Evolutionary conservation across 176 grass and related monocot genomes (phyloP), one percentile per base, ranked within the genome.

Genomic region (Oryza officinalis): DNA sequence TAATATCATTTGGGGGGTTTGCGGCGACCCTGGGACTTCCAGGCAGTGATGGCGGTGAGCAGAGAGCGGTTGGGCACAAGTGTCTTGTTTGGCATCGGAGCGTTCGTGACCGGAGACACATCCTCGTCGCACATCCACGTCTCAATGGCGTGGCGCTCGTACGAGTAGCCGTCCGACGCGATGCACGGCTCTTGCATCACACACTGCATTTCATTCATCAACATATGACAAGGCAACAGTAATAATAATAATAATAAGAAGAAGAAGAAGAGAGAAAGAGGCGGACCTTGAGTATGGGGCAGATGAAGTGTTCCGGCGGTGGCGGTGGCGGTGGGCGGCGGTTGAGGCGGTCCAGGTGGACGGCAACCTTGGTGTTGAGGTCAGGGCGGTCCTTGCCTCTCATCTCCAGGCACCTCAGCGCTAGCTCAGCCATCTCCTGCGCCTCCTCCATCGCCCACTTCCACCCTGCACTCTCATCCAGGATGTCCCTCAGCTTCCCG

Each of bases 131-230:
- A 57, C 15, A 90, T 67, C 88, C 88, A 90, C 83, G 78, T 86
- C 73, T 78, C 67, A 10, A 90, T 97, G 15, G 89, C 89, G 67
- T 66, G 78, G 20, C 82, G 77, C 22, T 97, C 94, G 33, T 91
- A 97, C 1, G 89, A 91, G 77, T 91, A 90, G 37, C 94, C 94
- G 73, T 97, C 94, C 8, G 91, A 81, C 13, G 94, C 91, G 22
- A 94, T 90, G 75, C 41, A 90, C 1, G 94, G 94, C 50, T 97
- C 79, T 64, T 87, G 35, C 91, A 97, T 97, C 63, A 91, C 70
- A 65, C 78, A 86, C 94, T 97, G 59, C 78, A 70, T 60, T 60
- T 57, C 44, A 30, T 30, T 30, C 5, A 35, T 35, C 33, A n/a
- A n/a, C n/a, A n/a, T n/a, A n/a, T 35, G 33, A 26, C 61, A 78